These are phyloP conservation scores for Effrenium voratum DNA, from an alignment of 73 alveolate species.

Conservation along the genomic window DNA sequence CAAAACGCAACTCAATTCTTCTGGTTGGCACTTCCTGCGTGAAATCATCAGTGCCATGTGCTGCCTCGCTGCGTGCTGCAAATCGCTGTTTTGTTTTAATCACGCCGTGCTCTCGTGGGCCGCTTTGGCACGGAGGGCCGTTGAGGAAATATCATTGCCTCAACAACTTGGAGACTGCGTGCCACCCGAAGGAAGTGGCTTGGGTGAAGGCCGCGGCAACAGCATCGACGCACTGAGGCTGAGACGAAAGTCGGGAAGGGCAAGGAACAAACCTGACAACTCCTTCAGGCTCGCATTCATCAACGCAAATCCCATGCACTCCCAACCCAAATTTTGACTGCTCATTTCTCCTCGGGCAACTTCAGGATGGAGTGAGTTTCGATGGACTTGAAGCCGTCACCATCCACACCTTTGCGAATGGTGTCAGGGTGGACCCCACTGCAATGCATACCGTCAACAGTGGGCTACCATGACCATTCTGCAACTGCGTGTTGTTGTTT, in stretches of 20 bases:
- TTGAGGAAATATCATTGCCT: constrained; percentile 64
- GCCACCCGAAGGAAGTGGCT: not conserved
- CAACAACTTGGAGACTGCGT: not conserved
- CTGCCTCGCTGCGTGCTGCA: no score
- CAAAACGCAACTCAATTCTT: no score
- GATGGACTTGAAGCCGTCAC: constrained; percentile 45
- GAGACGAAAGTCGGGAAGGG: constrained; percentile 41
- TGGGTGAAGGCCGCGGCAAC: not conserved
- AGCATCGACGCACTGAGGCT: not conserved
- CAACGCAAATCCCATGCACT: not conserved
- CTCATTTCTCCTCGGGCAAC: constrained; percentile 19
- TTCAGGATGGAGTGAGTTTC: constrained; percentile 29
- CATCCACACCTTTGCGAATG: constrained; percentile 19
- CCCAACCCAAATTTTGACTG: not conserved
- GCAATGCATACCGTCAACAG: no score
- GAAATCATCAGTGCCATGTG: no score
- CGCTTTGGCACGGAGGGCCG: constrained; percentile 67
- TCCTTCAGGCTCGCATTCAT: not conserved
- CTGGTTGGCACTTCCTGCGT: no score
- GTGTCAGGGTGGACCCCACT: no score
- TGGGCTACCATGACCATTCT: no score
- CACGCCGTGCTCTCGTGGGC: no score
- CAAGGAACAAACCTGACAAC: constrained; percentile 13
- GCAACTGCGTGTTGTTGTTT: no score
- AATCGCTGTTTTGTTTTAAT: no score